phyloP scores from a whole-genome alignment of 202 grass and related monocot species.

The Setaria italica region DNA sequence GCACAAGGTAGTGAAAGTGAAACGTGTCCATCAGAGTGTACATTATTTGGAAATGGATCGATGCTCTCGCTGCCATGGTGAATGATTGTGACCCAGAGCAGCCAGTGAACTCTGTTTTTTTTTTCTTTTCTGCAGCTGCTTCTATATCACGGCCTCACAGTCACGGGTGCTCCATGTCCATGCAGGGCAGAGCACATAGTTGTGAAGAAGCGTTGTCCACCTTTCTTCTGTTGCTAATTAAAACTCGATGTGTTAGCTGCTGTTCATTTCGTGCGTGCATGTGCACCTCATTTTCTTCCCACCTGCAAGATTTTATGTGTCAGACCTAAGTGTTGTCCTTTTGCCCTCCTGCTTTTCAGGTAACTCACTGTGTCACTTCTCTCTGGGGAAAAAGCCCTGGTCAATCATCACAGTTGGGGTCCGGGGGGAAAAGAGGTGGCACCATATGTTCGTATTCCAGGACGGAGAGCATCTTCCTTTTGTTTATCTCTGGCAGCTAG shows the following conservation, averaged over 20 bases:
- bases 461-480: conserved; percentile 60
- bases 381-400: conserved; percentile 33
- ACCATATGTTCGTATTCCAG: conserved; percentile 56
- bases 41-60: conserved; percentile 40
- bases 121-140: conserved; percentile 43
- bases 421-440: conserved; percentile 54
- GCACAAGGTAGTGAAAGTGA: conserved; percentile 57
- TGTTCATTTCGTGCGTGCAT: conserved; percentile 47
- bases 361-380: conserved; percentile 62
- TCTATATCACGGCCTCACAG: conserved; percentile 30
- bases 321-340: conserved; percentile 48
- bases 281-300: conserved; percentile 63
- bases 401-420: conserved; percentile 62
- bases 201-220: conserved; percentile 30
- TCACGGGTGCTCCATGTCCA: conserved; percentile 47
- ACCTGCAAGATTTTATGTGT: conserved; percentile 69
- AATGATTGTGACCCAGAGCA: conserved; percentile 42
- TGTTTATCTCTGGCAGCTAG: conserved; percentile 50
- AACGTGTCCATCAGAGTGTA: conserved; percentile 31
- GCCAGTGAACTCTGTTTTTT: conserved; percentile 18
- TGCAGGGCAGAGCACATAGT: conserved; percentile 46
- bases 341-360: conserved; percentile 57
- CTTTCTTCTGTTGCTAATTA: conserved; percentile 53
- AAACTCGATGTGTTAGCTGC: conserved; percentile 41
- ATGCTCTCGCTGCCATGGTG: conserved; percentile 45